phyloP scores from a whole-genome alignment of 2,329 filamentous ascomycete genomes.

The Aspergillus bombycis region DNA sequence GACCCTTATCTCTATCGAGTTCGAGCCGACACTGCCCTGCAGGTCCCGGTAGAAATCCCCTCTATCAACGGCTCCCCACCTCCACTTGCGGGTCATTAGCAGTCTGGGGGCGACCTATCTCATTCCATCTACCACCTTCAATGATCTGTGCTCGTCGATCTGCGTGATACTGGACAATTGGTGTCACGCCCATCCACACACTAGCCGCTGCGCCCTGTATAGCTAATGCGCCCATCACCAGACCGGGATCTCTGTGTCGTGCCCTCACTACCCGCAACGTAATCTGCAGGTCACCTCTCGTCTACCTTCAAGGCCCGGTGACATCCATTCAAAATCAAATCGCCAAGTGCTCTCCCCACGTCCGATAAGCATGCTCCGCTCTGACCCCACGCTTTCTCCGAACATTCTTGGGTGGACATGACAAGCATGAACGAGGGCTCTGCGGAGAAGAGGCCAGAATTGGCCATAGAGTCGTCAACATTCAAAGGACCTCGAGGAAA shows the following conservation, averaged over 20 bases:
- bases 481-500: slow-evolving; percentile 21
- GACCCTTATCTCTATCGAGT: slow-evolving; percentile 2
- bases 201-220: neutral
- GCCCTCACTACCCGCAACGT: slow-evolving; percentile 8
- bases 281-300: slow-evolving; percentile 8
- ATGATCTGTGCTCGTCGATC: neutral
- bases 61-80: slow-evolving; percentile 10
- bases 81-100: slow-evolving; percentile 14
- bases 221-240: slow-evolving; percentile 12
- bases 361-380: slow-evolving; percentile 27
- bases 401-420: slow-evolving; percentile 31
- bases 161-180: slow-evolving; percentile 2
- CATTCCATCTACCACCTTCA: neutral
- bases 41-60: slow-evolving; percentile 2
- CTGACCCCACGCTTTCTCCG: slow-evolving; percentile 18
- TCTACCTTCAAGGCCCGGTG: neutral
- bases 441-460: slow-evolving; percentile 21
- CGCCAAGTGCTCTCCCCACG: slow-evolving; percentile 9
- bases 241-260: slow-evolving; percentile 8
- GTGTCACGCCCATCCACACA: neutral
- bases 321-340: slow-evolving; percentile 11
- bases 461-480: slow-evolving; percentile 15
- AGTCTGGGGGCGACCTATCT: slow-evolving; percentile 5
- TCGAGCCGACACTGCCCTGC: neutral
- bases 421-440: slow-evolving; percentile 28